Percentiles rank a stretch among this genome's conserved stretches.
Evolutionary conservation across 2,329 filamentous ascomycete species (phyloP).

Genomic region (Lachnellula arida): DNA sequence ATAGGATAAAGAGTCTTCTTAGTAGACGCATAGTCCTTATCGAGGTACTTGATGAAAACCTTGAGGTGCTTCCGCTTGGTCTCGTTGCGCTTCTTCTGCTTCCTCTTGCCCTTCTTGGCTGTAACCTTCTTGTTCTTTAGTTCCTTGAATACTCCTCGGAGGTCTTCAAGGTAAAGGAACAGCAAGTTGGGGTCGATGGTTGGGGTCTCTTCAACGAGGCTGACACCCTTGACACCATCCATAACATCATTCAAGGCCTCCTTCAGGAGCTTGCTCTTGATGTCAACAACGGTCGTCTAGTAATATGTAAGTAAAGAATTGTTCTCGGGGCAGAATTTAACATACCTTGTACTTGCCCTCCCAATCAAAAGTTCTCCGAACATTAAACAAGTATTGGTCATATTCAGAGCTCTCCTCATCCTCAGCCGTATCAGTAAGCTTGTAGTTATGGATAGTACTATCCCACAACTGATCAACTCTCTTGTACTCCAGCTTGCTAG

Average conservation of each 20-base stretch:
- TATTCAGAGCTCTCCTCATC: constrained; percentile 62
- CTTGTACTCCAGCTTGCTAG: constrained; percentile 60
- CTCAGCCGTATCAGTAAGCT: constrained; percentile 61
- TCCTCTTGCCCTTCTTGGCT: constrained; percentile 53
- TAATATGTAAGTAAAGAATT: constrained; percentile 8
- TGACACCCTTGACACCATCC: constrained; percentile 72
- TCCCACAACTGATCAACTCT: constrained; percentile 61
- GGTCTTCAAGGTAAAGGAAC: constrained; percentile 71
- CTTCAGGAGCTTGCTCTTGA: constrained; percentile 76
- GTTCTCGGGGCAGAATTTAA: neutral
- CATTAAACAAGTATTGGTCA: constrained; percentile 77
- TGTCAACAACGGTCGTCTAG: constrained; percentile 64
- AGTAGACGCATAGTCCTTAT: constrained; percentile 71
- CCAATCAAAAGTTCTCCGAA: constrained; percentile 77
- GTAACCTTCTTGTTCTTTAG: constrained; percentile 54
- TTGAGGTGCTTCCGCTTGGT: constrained; percentile 63
- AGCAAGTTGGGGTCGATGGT: constrained; percentile 67
- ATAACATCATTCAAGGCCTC: constrained; percentile 67
- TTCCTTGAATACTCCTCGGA: constrained; percentile 59
- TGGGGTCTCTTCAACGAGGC: constrained; percentile 74
- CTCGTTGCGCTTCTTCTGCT: constrained; percentile 52
- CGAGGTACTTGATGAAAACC: constrained; percentile 69
- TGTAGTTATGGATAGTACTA: constrained; percentile 58
- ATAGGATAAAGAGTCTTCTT: constrained; percentile 80
- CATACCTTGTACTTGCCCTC: constrained; percentile 67